phyloP scores from a whole-genome alignment of 495 filamentous ascomycete species.

The Aspergillus nidulans region DNA sequence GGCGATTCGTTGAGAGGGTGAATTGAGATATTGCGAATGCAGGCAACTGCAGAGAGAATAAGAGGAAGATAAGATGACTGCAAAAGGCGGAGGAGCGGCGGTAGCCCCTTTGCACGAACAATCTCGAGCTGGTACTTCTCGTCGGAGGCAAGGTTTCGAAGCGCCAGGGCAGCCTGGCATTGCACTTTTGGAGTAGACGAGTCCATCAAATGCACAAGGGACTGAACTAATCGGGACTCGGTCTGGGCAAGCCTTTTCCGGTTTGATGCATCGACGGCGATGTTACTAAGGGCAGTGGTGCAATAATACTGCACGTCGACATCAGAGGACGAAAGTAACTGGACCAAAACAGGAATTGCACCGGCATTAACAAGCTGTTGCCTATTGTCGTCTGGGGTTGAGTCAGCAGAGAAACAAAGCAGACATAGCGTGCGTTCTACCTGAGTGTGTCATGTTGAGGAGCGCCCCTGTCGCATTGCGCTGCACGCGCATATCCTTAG shows the following conservation, averaged over 20 bases:
- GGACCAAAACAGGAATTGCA: conserved; percentile 93
- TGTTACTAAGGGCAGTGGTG: conserved; percentile 96
- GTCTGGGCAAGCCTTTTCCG: conserved; percentile 84
- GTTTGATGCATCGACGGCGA: conserved; percentile 89
- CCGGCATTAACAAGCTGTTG: conserved; percentile 95
- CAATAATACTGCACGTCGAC: conserved; percentile 99
- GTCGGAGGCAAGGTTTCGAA: conserved; percentile 93
- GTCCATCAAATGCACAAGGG: conserved; percentile 92
- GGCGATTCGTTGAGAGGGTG: conserved; percentile 99
- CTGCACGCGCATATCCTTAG: conserved; percentile 98
- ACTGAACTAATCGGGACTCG: conserved; percentile 85
- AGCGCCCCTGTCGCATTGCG: conserved; percentile 94
- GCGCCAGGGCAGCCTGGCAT: conserved; percentile 90
- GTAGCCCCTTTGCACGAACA: conserved; percentile 79
- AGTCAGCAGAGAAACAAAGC: conserved; percentile 1
- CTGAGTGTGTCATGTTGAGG: conserved; percentile 98
- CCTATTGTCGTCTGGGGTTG: conserved; percentile 80
- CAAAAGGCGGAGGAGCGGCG: conserved; percentile 78
- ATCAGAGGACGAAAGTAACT: conserved; percentile 83
- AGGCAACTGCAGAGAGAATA: conserved; percentile 94
- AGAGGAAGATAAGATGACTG: conserved; percentile 93
- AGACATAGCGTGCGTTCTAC: conserved; percentile 43
- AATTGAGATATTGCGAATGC: conserved; percentile 98
- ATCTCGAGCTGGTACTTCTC: conserved; percentile 99
- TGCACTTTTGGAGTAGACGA: conserved; percentile 96